A percentile compares a stretch with the other conserved stretches of the same genome.
Conservation (phyloP, 176 grass and related monocot genomes). For the Carex cristatella region DNA sequence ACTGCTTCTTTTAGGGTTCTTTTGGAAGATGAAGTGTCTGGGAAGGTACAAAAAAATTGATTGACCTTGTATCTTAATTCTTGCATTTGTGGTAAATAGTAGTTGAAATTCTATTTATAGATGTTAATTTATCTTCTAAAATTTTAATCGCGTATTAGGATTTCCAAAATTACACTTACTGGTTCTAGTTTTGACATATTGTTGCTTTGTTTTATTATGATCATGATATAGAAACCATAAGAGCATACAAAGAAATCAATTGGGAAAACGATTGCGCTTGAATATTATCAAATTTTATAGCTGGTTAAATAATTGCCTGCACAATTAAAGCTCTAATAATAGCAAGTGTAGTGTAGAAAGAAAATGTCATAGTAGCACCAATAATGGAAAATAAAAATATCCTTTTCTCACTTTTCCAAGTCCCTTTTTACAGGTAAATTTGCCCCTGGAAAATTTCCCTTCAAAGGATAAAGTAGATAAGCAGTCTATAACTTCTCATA, state of each 20-base stretch:
- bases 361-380: background rate
- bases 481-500: background rate
- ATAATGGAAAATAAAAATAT: background rate
- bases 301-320: background rate
- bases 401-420: background rate
- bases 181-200: background rate
- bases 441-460: background rate
- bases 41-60: constrained; percentile 16
- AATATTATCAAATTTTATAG: background rate
- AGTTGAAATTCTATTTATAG: background rate
- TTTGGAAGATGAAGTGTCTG: constrained; percentile 14
- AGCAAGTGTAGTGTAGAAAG: background rate
- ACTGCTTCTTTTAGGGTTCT: constrained; percentile 31
- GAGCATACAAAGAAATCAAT: background rate
- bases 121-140: too few species aligned
- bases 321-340: background rate
- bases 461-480: constrained; percentile 19
- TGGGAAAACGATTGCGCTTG: background rate
- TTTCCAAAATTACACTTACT: background rate
- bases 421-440: background rate
- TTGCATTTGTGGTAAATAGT: background rate
- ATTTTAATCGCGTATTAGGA: background rate
- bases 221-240: constrained; percentile 1
- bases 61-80: background rate
- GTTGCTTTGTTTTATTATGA: background rate